Conservation (phyloP, 2,329 filamentous ascomycete genomes). For the Exutisphaerella laricina region DNA sequence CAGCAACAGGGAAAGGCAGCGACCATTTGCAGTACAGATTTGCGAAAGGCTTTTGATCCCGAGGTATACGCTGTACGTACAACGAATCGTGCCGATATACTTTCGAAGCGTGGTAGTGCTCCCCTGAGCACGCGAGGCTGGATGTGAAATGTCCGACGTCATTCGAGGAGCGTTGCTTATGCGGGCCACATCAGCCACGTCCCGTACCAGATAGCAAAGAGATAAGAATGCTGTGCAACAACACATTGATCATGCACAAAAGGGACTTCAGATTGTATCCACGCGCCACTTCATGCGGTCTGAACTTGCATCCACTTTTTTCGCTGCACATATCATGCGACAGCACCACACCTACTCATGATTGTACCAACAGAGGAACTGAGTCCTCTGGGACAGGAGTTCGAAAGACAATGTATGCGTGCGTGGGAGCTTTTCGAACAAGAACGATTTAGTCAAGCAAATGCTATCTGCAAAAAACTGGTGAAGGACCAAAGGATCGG, state of each 20-base stretch:
- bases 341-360: background rate
- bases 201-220: background rate
- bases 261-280: background rate
- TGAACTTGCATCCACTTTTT: background rate
- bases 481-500: conserved; percentile 12
- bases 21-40: background rate
- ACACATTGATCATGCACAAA: background rate
- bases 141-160: background rate
- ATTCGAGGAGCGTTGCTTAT: background rate
- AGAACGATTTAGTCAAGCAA: conserved; percentile 13
- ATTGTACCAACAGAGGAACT: conserved; percentile 13
- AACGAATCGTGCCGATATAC: background rate
- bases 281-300: background rate
- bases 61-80: background rate
- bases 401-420: conserved; percentile 11
- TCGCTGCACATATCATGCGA: background rate
- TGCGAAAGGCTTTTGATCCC: background rate
- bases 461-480: conserved; percentile 7
- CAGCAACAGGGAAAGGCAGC: too few relatives aligned
- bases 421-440: conserved; percentile 14
- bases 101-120: background rate
- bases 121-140: background rate
- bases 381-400: conserved; percentile 14
- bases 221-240: background rate
- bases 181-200: background rate